phyloP scores from a whole-genome alignment of 1,284 basidiomycete species.

The Fomitopsis palustris region DNA sequence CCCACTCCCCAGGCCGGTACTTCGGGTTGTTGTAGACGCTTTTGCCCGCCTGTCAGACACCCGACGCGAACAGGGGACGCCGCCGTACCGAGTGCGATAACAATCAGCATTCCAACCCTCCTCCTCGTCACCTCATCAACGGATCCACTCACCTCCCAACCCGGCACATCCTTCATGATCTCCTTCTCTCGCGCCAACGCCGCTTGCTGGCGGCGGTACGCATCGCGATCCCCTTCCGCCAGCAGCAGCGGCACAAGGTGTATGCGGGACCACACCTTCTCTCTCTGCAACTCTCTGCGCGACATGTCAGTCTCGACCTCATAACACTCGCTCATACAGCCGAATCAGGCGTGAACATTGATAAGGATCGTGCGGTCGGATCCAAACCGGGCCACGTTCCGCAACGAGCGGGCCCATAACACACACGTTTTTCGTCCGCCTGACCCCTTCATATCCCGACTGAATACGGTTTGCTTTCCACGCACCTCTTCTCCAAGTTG shows the following conservation, averaged over 20 bases:
- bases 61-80: slow-evolving; percentile 7
- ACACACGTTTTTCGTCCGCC: slow-evolving; percentile 63
- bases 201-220: slow-evolving; percentile 82
- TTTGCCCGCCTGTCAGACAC: slow-evolving; percentile 59
- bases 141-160: slow-evolving; percentile 82
- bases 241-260: slow-evolving; percentile 90
- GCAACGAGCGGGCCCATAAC: slow-evolving; percentile 48
- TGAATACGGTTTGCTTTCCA: slow-evolving; percentile 19
- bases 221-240: slow-evolving; percentile 92
- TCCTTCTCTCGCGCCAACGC: slow-evolving; percentile 78
- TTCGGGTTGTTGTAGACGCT: slow-evolving; percentile 84
- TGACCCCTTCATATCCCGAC: slow-evolving; percentile 36
- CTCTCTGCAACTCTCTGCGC: slow-evolving; percentile 86
- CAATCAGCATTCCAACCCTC: slow-evolving; percentile 18
- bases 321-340: slow-evolving; percentile 16
- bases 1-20: slow-evolving; percentile 66
- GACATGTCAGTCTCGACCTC: slow-evolving; percentile 22
- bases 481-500: slow-evolving; percentile 91
- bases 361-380: slow-evolving; percentile 62
- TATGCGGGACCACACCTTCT: slow-evolving; percentile 95
- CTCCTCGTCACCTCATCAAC: slow-evolving; percentile 11
- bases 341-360: slow-evolving; percentile 26
- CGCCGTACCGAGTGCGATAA: slow-evolving; percentile 6
- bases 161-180: slow-evolving; percentile 95
- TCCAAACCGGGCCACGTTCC: slow-evolving; percentile 61